Evolutionary conservation across 2,329 filamentous ascomycete genomes (phyloP), one percentile per base, ranked within the genome.

Genomic region (Endothia cerciana): DNA sequence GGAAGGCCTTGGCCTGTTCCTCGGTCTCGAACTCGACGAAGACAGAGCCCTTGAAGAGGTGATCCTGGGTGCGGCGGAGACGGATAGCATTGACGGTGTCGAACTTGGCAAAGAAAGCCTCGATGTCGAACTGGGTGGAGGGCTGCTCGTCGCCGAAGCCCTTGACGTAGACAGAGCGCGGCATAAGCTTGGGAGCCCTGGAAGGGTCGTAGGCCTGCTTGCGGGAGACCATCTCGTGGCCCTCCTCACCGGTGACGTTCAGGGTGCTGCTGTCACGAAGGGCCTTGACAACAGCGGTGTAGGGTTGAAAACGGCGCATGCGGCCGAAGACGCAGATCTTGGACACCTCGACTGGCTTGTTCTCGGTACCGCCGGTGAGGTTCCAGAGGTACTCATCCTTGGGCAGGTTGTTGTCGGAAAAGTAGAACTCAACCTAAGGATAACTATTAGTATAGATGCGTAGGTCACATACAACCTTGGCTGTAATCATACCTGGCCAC

Each of bases 261-360:
- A 63, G 40, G 5, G 53, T n/a, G 40, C 8, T 41, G 80, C 92
- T 95, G 28, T 91, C 87, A 77, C 90, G 91, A 62, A 98, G 86
- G 43, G 95, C 94, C 62, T 88, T 88, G 68, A 97, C 89, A 53
- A 99, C 87, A 65, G 91, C 90, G 64, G 87, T 88, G 81, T 93
- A 94, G 51, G 93, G 92, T 80, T 95, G 89, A 86, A 98, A 99
- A 73, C 90, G 91, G 71, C 89, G 90, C 96, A 99, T 99, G 77
- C 96, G 93, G 81, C 94, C 94, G 85, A 99, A 99, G 61, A 82
- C 89, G 83, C 89, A 88, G 71, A 99, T 88, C 68, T 89, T 86
- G 74, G 89, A 89, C 71, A 99, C 83, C 28, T 89, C 82, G 45
- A 99, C 89, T 53, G 94, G 86, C 77, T 91, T 90, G 83, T 97